Evolutionary conservation across 192 early-diverging fungal genomes (phyloP), one percentile per base, ranked within the genome.

Genomic region (Pilobolus umbonatus): DNA sequence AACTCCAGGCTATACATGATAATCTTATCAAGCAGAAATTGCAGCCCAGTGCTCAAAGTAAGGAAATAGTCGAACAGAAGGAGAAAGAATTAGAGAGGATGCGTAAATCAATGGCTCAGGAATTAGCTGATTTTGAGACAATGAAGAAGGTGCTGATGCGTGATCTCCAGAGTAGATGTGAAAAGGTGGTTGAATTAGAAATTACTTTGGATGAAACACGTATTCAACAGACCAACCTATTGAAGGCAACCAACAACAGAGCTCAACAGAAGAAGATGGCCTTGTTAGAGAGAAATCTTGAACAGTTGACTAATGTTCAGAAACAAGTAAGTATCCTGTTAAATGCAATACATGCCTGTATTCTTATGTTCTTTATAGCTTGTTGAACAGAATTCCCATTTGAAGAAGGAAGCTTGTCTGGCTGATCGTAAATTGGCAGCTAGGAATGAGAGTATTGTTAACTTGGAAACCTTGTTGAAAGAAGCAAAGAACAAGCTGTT

Each of bases 111-210:
- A 71, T 71, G 69, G 63, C 69, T 22, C 57, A 71, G 17, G 63
- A 71, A 25, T 80, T 97, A 43, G 74, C 85, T 17, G 95, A 99
- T 54, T 98, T 95, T 74, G 97, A 99, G 59, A 85, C 86, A 54
- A 96, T 96, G 93, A 95, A 96, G 79, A 94, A 96, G 83, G 91
- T 90, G 31, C 76, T 99, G 58, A 95, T 98, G 94, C 88, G 89
- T 36, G 95, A 98, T 67, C 84, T 99, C 43, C 92, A 97, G 75
- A 88, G 92, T 75, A 88, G 95, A 26, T 96, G 94, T 76, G 95
- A 99, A 71, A 92, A 93, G 84, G 90, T 95, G 51, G 93, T 99
- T 19, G 94, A 99, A 78, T 80, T 98, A 22, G 97, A 98, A 73
- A 90, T 99, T 62, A 85, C 89, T 5, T 76, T 99, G 50, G 96